Conservation (phyloP, 2,329 filamentous ascomycete species). For the Phaeosphaeria sp. region DNA sequence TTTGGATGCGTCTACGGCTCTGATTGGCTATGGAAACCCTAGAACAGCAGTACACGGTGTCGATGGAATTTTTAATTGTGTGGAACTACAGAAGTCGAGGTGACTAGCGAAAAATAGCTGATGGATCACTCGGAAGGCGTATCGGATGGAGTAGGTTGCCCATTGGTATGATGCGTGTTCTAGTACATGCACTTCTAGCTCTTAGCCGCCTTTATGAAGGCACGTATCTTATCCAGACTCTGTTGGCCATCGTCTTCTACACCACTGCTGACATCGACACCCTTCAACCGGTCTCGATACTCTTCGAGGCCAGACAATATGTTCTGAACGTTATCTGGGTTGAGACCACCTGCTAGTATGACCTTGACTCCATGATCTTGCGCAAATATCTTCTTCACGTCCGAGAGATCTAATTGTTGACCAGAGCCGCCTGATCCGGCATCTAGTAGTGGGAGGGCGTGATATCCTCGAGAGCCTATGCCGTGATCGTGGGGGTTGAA, state of each 20-base stretch:
- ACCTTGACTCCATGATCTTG: constrained; percentile 75
- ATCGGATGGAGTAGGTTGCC: background rate
- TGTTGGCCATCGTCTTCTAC: constrained; percentile 83
- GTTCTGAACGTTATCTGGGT: constrained; percentile 76
- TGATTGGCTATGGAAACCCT: background rate
- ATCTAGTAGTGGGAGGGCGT: constrained; percentile 84
- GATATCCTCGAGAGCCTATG: constrained; percentile 77
- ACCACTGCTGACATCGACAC: constrained; percentile 92
- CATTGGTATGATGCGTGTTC: too few relatives aligned
- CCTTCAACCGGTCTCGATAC: constrained; percentile 69
- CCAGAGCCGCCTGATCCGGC: constrained; percentile 85
- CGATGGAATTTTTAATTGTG: background rate
- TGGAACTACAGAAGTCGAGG: background rate
- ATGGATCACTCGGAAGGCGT: background rate
- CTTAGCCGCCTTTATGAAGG: constrained; percentile 78
- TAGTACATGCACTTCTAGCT: constrained; percentile 5
- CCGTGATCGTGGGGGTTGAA: constrained; percentile 81
- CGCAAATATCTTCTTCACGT: constrained; percentile 71
- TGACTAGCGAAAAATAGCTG: background rate
- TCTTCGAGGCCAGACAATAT: constrained; percentile 70
- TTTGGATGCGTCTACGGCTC: background rate
- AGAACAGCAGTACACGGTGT: background rate
- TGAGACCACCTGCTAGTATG: constrained; percentile 84
- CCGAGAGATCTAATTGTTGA: constrained; percentile 73
- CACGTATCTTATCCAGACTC: constrained; percentile 78